Evolutionary conservation across 2,329 filamentous ascomycete genomes (phyloP).

Genomic region (Amauroascus verrucosus): DNA sequence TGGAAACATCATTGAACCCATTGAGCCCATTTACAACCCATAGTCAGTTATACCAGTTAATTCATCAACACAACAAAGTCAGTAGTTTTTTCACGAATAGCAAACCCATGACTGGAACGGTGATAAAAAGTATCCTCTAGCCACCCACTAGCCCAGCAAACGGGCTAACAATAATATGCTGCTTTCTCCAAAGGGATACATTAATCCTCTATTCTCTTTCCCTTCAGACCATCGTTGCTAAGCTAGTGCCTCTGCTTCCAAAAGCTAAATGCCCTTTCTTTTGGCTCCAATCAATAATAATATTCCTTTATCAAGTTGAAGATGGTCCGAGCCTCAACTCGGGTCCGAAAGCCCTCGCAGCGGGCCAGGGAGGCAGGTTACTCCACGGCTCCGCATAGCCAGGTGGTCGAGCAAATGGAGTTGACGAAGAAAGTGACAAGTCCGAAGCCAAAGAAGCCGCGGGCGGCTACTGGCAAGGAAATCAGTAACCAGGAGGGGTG

Average conservation of each 20-base stretch:
- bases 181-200: neutral
- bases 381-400: slow-evolving; percentile 6
- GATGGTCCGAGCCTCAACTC: slow-evolving; percentile 21
- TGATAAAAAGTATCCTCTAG: neutral
- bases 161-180: neutral
- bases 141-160: no score
- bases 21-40: neutral
- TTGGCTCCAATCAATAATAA: no score
- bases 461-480: slow-evolving; percentile 12
- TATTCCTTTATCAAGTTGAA: no score
- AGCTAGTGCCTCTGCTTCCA: no score
- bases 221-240: neutral
- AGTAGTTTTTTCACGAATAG: neutral
- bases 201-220: neutral
- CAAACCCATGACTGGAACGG: neutral
- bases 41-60: neutral
- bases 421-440: slow-evolving; percentile 2
- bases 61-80: neutral
- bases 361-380: slow-evolving; percentile 24
- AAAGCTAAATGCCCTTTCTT: no score
- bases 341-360: slow-evolving; percentile 24
- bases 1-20: no score
- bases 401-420: slow-evolving; percentile 3
- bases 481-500: neutral
- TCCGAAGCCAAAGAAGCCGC: slow-evolving; percentile 12